Evolutionary conservation across 345 rosid species (phyloP).

Genomic region (Lenwebbia sp.): DNA sequence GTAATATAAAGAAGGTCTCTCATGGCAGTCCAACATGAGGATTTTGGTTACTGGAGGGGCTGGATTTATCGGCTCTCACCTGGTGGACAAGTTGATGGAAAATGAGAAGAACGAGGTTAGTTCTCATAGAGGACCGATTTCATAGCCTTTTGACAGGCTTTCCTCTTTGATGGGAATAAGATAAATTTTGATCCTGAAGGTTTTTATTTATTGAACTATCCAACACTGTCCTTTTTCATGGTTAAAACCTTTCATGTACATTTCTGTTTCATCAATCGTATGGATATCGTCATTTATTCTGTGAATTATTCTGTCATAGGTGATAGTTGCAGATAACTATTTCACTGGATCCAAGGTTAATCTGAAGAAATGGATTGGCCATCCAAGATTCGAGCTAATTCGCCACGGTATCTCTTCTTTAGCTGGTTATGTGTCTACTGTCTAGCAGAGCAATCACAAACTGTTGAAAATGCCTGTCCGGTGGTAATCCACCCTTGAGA

Average conservation of each 20-base stretch:
- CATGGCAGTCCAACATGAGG: constrained; percentile 80
- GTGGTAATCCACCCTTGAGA: background rate
- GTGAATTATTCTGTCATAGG: constrained; percentile 4
- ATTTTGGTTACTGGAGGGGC: constrained; percentile 96
- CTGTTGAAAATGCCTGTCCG: background rate
- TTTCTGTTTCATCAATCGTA: background rate
- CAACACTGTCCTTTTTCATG: background rate
- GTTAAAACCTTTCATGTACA: background rate
- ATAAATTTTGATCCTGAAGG: background rate
- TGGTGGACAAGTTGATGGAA: constrained; percentile 90
- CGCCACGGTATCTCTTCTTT: constrained; percentile 58
- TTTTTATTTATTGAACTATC: background rate
- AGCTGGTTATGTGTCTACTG: background rate
- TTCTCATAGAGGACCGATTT: background rate
- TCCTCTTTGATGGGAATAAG: background rate
- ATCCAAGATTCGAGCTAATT: constrained; percentile 88
- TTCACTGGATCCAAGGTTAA: constrained; percentile 89
- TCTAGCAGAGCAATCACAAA: background rate
- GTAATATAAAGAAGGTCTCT: background rate
- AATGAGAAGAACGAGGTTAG: constrained; percentile 59
- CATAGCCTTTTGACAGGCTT: background rate
- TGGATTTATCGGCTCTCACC: constrained; percentile 95
- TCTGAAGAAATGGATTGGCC: constrained; percentile 82
- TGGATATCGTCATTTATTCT: background rate
- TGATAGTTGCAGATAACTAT: constrained; percentile 75